phyloP scores from a whole-genome alignment of 2,329 filamentous ascomycete species.

The Lanzia echinophila region DNA sequence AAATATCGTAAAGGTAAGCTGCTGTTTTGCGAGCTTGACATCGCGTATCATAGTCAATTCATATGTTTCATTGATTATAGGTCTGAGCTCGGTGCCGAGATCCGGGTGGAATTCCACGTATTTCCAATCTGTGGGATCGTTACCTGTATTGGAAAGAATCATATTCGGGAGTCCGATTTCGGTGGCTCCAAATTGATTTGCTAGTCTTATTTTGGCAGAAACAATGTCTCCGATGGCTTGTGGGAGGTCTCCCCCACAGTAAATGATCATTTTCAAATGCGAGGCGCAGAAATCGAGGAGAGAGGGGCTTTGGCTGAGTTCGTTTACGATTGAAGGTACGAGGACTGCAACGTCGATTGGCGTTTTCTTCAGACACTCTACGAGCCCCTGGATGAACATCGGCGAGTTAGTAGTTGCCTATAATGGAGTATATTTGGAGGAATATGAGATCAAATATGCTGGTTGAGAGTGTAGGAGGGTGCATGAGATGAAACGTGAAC shows the following conservation, averaged over 20 bases:
- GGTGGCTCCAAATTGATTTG: background rate
- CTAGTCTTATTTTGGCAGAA: background rate
- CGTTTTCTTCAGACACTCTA: background rate
- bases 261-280: background rate
- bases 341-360: background rate
- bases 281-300: background rate
- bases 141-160: background rate
- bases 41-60: conserved; percentile 22
- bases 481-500: no score
- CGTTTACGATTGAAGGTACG: background rate
- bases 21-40: background rate
- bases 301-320: background rate
- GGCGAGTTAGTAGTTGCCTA: no score
- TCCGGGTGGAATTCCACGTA: background rate
- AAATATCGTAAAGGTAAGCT: background rate
- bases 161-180: background rate
- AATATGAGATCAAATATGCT: no score
- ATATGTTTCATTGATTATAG: conserved; percentile 7
- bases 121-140: background rate
- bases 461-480: no score
- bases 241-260: conserved; percentile 6
- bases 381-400: background rate
- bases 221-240: background rate
- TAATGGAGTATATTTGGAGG: no score
- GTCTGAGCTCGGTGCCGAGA: background rate